These are phyloP conservation scores for Dacryopinax spathularia DNA, from an alignment of 768 basidiomycete genomes.

Conservation along the genomic window DNA sequence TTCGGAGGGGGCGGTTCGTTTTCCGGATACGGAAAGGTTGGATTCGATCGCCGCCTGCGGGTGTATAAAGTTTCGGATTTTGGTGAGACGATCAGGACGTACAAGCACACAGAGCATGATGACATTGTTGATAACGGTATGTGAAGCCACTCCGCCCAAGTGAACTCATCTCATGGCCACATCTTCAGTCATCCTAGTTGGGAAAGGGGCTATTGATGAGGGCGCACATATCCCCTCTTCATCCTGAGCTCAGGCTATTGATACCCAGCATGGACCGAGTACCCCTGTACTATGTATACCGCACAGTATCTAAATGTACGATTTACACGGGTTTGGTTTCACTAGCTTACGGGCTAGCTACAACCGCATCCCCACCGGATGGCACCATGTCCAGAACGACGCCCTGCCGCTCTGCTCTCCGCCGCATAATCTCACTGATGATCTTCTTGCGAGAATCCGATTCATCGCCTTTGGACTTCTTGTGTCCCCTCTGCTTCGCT, in stretches of 20 bases:
- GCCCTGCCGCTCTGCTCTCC: conserved; percentile 31
- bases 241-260: background rate
- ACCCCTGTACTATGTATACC: background rate
- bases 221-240: background rate
- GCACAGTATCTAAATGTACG: background rate
- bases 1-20: conserved; percentile 83
- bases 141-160: background rate
- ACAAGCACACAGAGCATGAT: conserved; percentile 66
- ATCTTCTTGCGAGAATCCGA: conserved; percentile 35
- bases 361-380: background rate
- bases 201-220: background rate
- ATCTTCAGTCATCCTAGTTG: background rate
- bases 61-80: conserved; percentile 77
- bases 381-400: background rate
- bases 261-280: background rate
- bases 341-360: background rate
- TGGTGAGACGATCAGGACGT: conserved; percentile 82
- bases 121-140: conserved; percentile 41
- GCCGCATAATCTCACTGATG: conserved; percentile 35
- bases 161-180: too few species aligned
- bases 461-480: conserved; percentile 19
- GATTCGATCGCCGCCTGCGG: conserved; percentile 84
- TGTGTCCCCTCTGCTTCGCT: conserved; percentile 22
- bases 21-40: conserved; percentile 65
- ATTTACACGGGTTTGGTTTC: too few species aligned